Base-by-base conservation (phyloP, 164 flowering plant genomes). In the Buxus sempervirens region DNA sequence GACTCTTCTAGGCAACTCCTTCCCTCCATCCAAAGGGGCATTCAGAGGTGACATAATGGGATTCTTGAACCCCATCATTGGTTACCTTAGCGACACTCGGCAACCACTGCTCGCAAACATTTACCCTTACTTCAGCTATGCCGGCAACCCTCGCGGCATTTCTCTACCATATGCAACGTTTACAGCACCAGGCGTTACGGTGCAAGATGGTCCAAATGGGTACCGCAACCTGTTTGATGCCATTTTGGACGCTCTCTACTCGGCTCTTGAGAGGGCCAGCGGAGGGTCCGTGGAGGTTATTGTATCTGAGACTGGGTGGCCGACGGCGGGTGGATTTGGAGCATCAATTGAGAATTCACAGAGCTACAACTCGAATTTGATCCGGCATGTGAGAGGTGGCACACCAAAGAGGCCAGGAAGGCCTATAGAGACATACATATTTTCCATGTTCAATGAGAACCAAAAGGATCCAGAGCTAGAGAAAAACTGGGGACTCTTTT, bases 191-290 rank as follows among this genome's bases (percentile, higher is more conserved):
- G 25, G 32, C 0, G 20, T 58, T 24, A 38, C 26, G 32, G 16
- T 58, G 8, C 19, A 25, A 25, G 61, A 58, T 26, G 61, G 27
- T 25, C 20, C 25, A 18, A 28, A 15, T 24, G 41, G 19, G 0
- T 58, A 58, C 62, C 32, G 12, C 14, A 58, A 58, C 36, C 62
- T 58, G 6, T 58, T 58, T 14, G 62, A 58, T 58, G 62, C 62
- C 20, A 9, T 64, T 32, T 5, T 76, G 63, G 79, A 76, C 42
- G 28, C 78, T n/a, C 24, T 71, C 24, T 76, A 76, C 26, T n/a
- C 68, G 5, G 79, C 79, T 22, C 64, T 71, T 24, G 78, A 75
- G 36, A 58, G n/a, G n/a, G n/a, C n/a, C n/a, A n/a, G n/a, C n/a
- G n/a, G n/a, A n/a, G n/a, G n/a, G n/a, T n/a, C n/a, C n/a, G n/a